Evolutionary conservation across 75 land plant species (phyloP).

Genomic region (Pinus albicaulis): DNA sequence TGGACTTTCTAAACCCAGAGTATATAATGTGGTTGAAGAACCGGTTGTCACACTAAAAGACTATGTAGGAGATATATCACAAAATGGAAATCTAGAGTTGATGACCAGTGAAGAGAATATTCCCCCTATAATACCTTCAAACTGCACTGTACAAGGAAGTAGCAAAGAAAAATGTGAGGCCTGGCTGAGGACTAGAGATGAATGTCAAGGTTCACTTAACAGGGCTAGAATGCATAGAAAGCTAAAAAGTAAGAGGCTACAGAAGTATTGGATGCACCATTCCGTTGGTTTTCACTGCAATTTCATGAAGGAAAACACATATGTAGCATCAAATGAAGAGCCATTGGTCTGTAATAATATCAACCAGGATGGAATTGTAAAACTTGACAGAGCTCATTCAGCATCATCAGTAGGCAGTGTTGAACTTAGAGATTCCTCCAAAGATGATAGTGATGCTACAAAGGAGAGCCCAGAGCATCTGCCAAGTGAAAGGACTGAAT

Average conservation of each 20-base stretch:
- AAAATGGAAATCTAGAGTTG: background rate
- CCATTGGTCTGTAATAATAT: background rate
- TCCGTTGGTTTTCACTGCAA: background rate
- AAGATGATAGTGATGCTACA: background rate
- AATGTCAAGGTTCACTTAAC: conserved; percentile 5
- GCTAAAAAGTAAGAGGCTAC: conserved; percentile 12
- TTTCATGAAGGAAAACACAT: background rate
- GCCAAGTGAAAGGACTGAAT: background rate
- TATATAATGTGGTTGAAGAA: background rate
- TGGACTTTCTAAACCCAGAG: background rate
- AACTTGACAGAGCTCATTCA: background rate
- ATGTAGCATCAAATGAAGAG: background rate
- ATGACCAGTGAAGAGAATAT: background rate
- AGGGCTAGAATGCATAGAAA: conserved; percentile 13
- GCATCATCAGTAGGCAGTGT: background rate
- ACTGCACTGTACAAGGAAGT: background rate
- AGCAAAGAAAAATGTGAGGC: background rate
- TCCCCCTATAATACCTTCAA: background rate
- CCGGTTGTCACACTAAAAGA: background rate
- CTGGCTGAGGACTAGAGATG: conserved; percentile 4
- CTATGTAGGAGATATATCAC: background rate
- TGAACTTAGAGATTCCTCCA: background rate
- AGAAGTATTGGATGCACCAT: conserved; percentile 1
- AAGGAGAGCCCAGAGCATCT: background rate
- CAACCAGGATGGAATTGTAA: background rate